Conservation (phyloP, 768 basidiomycete species). For the Boletus vinaceobasis region DNA sequence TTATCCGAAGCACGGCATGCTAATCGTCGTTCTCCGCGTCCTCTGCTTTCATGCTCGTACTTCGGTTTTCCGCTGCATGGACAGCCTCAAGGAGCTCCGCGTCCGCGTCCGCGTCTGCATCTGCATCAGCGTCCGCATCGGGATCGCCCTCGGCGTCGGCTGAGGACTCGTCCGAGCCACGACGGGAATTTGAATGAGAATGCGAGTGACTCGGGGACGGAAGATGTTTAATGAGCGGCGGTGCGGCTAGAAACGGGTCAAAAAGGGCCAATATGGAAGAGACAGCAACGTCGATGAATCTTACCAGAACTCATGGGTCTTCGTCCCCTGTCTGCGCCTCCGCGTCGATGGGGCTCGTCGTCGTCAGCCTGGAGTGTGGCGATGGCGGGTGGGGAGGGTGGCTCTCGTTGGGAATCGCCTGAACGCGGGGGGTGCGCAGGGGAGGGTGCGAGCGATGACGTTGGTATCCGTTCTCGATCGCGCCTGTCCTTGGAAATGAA, state of each 20-base stretch:
- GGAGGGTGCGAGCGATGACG: slow-evolving; percentile 22
- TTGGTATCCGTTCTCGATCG: slow-evolving; percentile 26
- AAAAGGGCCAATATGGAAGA: background rate
- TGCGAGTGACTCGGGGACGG: slow-evolving; percentile 25
- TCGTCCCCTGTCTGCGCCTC: slow-evolving; percentile 24
- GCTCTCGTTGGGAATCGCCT: slow-evolving; percentile 24
- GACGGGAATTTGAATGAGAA: slow-evolving; percentile 24
- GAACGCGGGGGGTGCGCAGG: slow-evolving; percentile 13
- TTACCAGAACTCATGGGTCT: slow-evolving; percentile 29
- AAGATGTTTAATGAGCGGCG: slow-evolving; percentile 21
- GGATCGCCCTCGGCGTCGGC: slow-evolving; percentile 31
- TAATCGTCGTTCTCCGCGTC: slow-evolving; percentile 26
- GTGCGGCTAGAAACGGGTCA: slow-evolving; percentile 12
- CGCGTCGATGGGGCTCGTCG: slow-evolving; percentile 22
- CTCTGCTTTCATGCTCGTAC: slow-evolving; percentile 30
- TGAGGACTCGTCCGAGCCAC: slow-evolving; percentile 27
- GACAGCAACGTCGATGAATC: background rate
- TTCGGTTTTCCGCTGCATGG: slow-evolving; percentile 46
- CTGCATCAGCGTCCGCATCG: slow-evolving; percentile 40
- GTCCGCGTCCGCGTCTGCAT: slow-evolving; percentile 36
- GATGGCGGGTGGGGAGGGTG: slow-evolving; percentile 32
- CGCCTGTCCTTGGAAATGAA: slow-evolving; percentile 26
- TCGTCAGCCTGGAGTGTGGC: slow-evolving; percentile 29
- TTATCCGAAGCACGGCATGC: background rate
- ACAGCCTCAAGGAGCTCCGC: slow-evolving; percentile 51